phyloP scores from a whole-genome alignment of 306 rosid species.

The Hippophae gyantsensis region DNA sequence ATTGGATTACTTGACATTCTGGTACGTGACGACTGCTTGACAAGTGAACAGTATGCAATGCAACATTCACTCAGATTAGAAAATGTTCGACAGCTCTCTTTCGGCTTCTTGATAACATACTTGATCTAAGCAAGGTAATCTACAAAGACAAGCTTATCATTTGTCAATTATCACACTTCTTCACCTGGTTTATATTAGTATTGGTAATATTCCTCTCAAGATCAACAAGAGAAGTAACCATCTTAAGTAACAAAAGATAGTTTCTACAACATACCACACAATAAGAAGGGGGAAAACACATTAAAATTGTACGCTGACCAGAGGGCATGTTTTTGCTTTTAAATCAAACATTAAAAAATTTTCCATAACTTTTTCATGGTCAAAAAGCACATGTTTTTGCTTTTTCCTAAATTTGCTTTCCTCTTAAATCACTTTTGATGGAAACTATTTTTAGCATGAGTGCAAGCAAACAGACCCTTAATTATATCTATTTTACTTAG shows the following conservation, averaged over 20 bases:
- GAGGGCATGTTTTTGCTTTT: neutral
- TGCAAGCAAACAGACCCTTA: too few relatives aligned
- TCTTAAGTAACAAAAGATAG: neutral
- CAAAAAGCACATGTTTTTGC: neutral
- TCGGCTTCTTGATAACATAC: constrained; percentile 91
- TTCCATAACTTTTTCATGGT: too few relatives aligned
- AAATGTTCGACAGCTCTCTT: constrained; percentile 94
- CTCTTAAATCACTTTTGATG: too few relatives aligned
- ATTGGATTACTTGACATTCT: constrained; percentile 96
- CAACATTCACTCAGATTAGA: constrained; percentile 88
- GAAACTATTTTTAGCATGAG: too few relatives aligned
- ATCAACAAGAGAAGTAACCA: neutral
- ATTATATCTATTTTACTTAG: too few relatives aligned
- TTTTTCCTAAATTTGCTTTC: too few relatives aligned
- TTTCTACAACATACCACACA: neutral
- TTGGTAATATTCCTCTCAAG: neutral
- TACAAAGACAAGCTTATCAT: constrained; percentile 10
- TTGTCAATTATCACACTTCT: constrained; percentile 2
- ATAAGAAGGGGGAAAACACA: neutral
- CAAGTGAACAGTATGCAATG: constrained; percentile 74
- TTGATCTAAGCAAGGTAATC: constrained; percentile 89
- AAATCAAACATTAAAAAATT: too few relatives aligned
- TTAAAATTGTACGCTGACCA: neutral
- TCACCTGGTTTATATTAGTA: neutral
- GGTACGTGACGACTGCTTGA: constrained; percentile 87